A percentile compares a stretch with the other conserved stretches of the same genome.
These are phyloP conservation scores for Dioszegia hungarica DNA, from an alignment of 768 basidiomycete genomes.

Conservation along the genomic window DNA sequence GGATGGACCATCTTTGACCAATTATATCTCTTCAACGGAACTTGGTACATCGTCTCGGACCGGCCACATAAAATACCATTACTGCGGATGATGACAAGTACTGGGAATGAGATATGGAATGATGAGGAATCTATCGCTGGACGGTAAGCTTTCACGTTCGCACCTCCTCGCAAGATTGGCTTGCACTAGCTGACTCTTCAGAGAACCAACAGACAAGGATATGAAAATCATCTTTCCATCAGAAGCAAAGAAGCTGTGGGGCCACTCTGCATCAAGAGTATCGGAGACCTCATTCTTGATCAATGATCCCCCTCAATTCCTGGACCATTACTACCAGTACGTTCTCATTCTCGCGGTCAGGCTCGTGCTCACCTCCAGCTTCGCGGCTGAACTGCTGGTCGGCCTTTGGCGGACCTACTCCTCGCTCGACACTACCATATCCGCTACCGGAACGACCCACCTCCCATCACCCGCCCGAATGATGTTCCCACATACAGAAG, in stretches of 20 bases:
- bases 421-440: slow-evolving; percentile 67
- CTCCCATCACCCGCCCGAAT: slow-evolving; percentile 71
- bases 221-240: slow-evolving; percentile 68
- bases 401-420: slow-evolving; percentile 90
- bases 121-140: slow-evolving; percentile 56
- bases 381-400: slow-evolving; percentile 84
- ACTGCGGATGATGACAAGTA: slow-evolving; percentile 65
- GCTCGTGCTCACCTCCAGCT: slow-evolving; percentile 44
- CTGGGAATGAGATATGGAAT: slow-evolving; percentile 59
- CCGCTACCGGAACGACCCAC: slow-evolving; percentile 61
- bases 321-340: slow-evolving; percentile 83
- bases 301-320: slow-evolving; percentile 79
- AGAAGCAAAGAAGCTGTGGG: slow-evolving; percentile 67
- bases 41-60: slow-evolving; percentile 75
- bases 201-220: slow-evolving; percentile 72
- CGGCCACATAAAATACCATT: slow-evolving; percentile 64
- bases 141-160: slow-evolving; percentile 32
- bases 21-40: slow-evolving; percentile 74
- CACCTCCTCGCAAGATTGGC: not conserved
- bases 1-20: slow-evolving; percentile 89
- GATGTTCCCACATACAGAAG: slow-evolving; percentile 68
- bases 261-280: slow-evolving; percentile 65
- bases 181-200: slow-evolving; percentile 7
- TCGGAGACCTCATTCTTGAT: slow-evolving; percentile 75
- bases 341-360: not conserved